Evolutionary conservation across 371 early-diverging fungal species (phyloP).

Genomic region (Dichotomocladium elegans): DNA sequence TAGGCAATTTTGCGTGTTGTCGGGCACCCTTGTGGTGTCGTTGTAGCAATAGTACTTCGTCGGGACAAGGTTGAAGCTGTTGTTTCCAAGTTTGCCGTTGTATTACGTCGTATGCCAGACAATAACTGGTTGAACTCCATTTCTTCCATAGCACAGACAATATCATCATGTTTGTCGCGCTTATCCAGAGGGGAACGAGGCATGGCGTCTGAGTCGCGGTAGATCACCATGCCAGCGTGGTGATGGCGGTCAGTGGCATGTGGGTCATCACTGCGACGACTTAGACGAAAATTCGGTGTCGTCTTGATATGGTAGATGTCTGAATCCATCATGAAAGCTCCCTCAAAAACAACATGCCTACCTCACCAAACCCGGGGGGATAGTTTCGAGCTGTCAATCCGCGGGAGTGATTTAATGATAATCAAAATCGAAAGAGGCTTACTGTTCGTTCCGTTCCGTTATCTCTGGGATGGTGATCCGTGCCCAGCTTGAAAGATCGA

Average conservation of each 20-base stretch:
- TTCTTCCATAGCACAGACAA: slow-evolving; percentile 21
- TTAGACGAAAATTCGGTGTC: slow-evolving; percentile 45
- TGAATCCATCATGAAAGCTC: slow-evolving; percentile 51
- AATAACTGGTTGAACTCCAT: slow-evolving; percentile 16
- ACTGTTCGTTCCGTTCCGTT: slow-evolving; percentile 32
- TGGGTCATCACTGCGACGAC: slow-evolving; percentile 58
- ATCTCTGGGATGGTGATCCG: slow-evolving; percentile 55
- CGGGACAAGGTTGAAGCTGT: neutral
- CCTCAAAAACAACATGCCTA: slow-evolving; percentile 51
- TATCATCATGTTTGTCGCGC: neutral
- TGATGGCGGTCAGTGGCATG: slow-evolving; percentile 5
- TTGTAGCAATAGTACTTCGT: neutral
- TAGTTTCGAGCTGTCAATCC: neutral
- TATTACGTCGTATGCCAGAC: slow-evolving; percentile 9
- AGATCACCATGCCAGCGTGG: slow-evolving; percentile 60
- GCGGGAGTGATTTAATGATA: neutral
- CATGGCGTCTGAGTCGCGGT: slow-evolving; percentile 60
- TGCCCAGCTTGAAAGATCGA: slow-evolving; percentile 49
- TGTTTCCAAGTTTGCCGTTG: neutral
- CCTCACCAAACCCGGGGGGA: neutral
- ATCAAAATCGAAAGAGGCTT: slow-evolving; percentile 2
- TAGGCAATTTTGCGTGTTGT: slow-evolving; percentile 25
- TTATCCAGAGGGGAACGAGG: neutral
- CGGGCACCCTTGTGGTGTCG: slow-evolving; percentile 1
- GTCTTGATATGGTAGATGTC: slow-evolving; percentile 67